Base-by-base conservation (phyloP, 2,329 filamentous ascomycete genomes). In the Verruconis gallopava region DNA sequence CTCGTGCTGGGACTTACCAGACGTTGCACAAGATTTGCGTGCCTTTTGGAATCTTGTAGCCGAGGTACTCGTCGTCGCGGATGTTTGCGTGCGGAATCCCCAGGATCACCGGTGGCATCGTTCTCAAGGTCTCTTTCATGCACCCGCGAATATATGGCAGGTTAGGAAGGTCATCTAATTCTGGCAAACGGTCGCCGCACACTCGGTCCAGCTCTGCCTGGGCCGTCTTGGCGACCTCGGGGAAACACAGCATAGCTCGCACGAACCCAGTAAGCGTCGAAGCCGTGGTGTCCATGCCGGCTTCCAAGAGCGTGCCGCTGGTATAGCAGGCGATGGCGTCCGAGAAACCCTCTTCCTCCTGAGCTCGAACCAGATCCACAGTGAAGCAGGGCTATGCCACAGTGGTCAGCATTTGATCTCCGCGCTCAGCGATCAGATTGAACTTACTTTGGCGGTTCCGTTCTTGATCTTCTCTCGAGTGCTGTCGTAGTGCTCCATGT, bases 41-140 rank as follows among this genome's bases (percentile, higher is more conserved):
- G 2, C 57, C 60, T 37, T 59, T 61, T 2, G 66, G 64, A 18
- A 68, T 56, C 3, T 53, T 50, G 15, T 59, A 60, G 12, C 62
- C 64, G 36, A 61, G 57, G 37, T 62, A 55, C 46, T 48, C 53
- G 40, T 63, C 61, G 38, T 68, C 64, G 51, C 48, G 40, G 19
- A 60, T 61, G 0, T 61, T 62, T 36, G 66, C 65, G 37, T 70
- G 65, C 0, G 66, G 64, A 0, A 55, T 37, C 2, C 21, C 45
- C 4, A 50, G 47, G 4, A 52, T 50, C 5, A 44, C 38, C 14
- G 58, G 51, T 21, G 55, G 56, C 21, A 53, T 46, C 55, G 57
- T 62, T 35, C 61, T 49, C 42, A 59, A 48, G 4, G 49, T 49
- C 45, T 62, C 59, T 40, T 60, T 60, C 15, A 61, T 51, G 5